These are phyloP conservation scores for Entrophospora sp. DNA, from an alignment of 192 early-diverging fungal species.

Conservation along the genomic window DNA sequence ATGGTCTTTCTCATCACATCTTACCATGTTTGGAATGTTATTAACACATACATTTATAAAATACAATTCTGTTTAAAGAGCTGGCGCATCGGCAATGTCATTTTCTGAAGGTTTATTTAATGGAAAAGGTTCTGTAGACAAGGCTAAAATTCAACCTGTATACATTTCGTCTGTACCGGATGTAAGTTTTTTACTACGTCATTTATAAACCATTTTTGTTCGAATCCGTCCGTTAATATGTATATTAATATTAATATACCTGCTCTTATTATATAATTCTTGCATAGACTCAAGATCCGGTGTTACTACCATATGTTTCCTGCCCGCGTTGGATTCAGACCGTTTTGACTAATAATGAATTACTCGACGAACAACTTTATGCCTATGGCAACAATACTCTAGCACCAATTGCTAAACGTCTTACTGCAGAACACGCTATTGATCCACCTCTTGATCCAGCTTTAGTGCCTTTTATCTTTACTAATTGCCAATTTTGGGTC, in stretches of 20 bases:
- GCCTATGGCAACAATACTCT: neutral
- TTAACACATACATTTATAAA: neutral
- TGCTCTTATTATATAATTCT: neutral
- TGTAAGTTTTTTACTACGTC: neutral
- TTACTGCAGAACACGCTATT: neutral
- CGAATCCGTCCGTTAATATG: no score
- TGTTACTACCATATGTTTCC: neutral
- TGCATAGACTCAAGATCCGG: neutral
- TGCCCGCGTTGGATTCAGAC: neutral
- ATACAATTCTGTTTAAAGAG: neutral
- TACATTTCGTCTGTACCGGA: neutral
- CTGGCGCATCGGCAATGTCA: neutral
- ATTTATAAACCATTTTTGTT: no score
- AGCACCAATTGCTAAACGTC: neutral
- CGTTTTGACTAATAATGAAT: neutral
- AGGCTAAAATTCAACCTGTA: neutral
- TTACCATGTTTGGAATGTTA: neutral
- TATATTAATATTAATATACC: no score
- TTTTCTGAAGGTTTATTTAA: neutral
- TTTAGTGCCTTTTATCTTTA: neutral
- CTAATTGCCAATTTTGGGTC: neutral
- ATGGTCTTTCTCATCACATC: no score
- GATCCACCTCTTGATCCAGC: neutral
- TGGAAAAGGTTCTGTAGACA: neutral
- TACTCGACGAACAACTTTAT: neutral